Percentiles rank a stretch among this genome's conserved stretches.
These are phyloP conservation scores for grape (Vitis vinifera) DNA, from an alignment of 164 flowering plant genomes.

Conservation along the genomic window DNA sequence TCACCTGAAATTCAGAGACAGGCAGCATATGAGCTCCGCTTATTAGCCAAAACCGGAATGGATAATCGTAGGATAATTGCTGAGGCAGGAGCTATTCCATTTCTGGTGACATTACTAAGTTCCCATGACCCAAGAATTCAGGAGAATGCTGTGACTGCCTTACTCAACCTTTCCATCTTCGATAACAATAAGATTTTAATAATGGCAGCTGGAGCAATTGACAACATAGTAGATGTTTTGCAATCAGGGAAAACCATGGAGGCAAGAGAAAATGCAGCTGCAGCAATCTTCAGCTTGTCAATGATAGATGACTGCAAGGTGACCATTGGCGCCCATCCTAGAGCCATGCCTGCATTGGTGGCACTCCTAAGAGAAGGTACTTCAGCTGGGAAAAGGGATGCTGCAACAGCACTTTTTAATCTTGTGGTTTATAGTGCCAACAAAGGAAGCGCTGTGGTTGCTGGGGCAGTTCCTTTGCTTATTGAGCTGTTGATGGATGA, in stretches of 20 bases:
- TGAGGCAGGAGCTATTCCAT: constrained; percentile 82
- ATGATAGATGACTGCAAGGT: constrained; percentile 60
- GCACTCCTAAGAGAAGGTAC: constrained; percentile 65
- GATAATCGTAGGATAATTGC: constrained; percentile 68
- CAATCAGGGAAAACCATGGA: constrained; percentile 61
- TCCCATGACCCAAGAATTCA: constrained; percentile 58
- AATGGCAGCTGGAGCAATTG: constrained; percentile 67
- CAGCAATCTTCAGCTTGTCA: constrained; percentile 70
- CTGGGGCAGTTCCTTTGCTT: constrained; percentile 67
- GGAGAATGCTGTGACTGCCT: constrained; percentile 74
- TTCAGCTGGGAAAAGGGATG: constrained; percentile 68
- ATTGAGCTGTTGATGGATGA: constrained; percentile 55
- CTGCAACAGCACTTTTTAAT: constrained; percentile 68
- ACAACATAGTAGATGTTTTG: constrained; percentile 48
- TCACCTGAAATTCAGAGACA: constrained; percentile 55
- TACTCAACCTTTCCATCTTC: constrained; percentile 70
- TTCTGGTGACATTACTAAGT: constrained; percentile 53
- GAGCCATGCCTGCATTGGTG: constrained; percentile 59
- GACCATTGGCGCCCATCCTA: constrained; percentile 53
- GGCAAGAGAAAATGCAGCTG: constrained; percentile 88
- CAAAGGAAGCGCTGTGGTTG: constrained; percentile 37
- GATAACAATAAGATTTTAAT: constrained; percentile 61
- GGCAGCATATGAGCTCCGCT: constrained; percentile 68
- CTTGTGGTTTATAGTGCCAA: constrained; percentile 52
- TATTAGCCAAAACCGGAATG: constrained; percentile 71